Conservation (phyloP, 805 yeast genomes). For the Scheffersomyces coipomensis region DNA sequence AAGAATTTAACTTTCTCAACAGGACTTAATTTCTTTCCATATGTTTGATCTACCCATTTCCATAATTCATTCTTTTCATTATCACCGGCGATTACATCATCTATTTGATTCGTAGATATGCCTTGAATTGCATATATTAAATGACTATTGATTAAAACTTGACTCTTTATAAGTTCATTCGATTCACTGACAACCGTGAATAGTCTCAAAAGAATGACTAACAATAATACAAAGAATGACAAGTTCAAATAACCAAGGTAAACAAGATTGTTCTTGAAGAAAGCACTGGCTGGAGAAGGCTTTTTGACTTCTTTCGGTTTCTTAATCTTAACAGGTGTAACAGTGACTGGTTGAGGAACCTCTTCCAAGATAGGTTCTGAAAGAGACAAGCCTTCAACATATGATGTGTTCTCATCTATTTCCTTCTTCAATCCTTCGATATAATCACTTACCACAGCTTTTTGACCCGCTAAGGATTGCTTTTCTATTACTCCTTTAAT, state of each 20-base stretch:
- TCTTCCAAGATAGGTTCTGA: not conserved
- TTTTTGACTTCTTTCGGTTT: slow-evolving; percentile 1
- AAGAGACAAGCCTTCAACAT: slow-evolving; percentile 16
- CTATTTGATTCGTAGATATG: not conserved
- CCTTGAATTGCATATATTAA: slow-evolving; percentile 7
- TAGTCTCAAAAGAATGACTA: slow-evolving; percentile 19
- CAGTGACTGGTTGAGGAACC: not conserved
- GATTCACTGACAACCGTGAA: slow-evolving; percentile 17
- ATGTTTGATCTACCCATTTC: slow-evolving; percentile 16
- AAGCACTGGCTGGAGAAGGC: slow-evolving; percentile 1
- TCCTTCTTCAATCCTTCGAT: slow-evolving; percentile 35
- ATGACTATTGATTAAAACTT: slow-evolving; percentile 15
- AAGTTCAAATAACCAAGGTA: slow-evolving; percentile 15
- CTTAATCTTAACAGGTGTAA: not conserved
- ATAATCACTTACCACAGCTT: slow-evolving; percentile 54
- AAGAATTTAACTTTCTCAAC: slow-evolving; percentile 19
- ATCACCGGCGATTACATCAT: not conserved
- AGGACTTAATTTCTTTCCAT: slow-evolving; percentile 14
- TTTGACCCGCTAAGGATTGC: slow-evolving; percentile 80
- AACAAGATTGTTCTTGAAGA: slow-evolving; percentile 12
- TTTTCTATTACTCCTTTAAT: slow-evolving; percentile 85
- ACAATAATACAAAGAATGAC: slow-evolving; percentile 17
- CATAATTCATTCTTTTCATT: slow-evolving; percentile 14
- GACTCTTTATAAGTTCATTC: slow-evolving; percentile 20
- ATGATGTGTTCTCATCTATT: slow-evolving; percentile 17